Base-by-base conservation (phyloP, 116 monocot genomes). In the Papilionanthe hybrid region DNA sequence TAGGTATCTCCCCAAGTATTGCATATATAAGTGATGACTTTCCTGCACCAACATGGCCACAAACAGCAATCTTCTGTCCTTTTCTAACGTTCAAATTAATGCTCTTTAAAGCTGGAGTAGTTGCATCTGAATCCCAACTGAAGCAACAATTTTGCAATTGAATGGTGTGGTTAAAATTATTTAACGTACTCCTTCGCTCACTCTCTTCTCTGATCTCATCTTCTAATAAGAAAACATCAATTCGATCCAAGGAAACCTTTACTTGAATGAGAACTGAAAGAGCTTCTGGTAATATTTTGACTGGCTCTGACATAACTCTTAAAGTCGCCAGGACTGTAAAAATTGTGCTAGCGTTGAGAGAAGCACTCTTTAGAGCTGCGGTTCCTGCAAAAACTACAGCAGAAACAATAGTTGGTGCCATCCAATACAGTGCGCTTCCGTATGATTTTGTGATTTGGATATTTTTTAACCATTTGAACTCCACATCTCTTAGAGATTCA, bases 221-320 rank as follows among this genome's bases (percentile, higher is more conserved):
- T 79, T 92, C 92, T 27, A 81, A 67, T 17, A 95, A 42, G 75
- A 92, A 95, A 2, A 72, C 73, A 32, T 80, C 87, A 11, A 95
- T 85, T 11, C 95, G 89, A 42, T 95, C 95, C n/a, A 92, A 76
- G 9, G 95, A 95, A 9, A 95, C 92, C 81, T 86, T 95, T 8
- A 88, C 87, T 69, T 95, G 95, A 29, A 92, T 91, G 79, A 91
- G 77, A 48, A 82, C 75, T 2, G 86, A 83, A 4, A 95, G 76
- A 66, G 77, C 86, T 72, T 96, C 93, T 10, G 96, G 96, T 23
- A 96, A 75, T 76, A 85, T 76, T 72, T 87, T 84, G 29, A 93
- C 90, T 1, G 96, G 96, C 63, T 93, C 92, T 0, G 90, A 72
- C 87, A 96, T 91, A 1, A 89, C 80, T 8, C 96, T 67, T 53